A percentile compares a stretch with the other conserved stretches of the same genome.
Conservation (phyloP, 2,329 filamentous ascomycete species). For the Biscogniauxia sp. region DNA sequence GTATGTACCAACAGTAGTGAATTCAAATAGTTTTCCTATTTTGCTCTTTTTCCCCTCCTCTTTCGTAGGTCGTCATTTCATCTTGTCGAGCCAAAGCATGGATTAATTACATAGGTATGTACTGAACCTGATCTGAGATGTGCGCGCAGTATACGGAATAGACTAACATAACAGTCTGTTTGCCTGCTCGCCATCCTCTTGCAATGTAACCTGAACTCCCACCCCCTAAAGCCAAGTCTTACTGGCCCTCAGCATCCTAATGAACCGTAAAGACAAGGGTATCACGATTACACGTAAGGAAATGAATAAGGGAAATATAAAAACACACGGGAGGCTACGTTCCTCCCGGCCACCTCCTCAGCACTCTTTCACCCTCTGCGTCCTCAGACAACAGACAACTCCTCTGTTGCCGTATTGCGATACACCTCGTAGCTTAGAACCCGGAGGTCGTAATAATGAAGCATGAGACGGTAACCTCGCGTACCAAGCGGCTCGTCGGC, state of each 20-base stretch:
- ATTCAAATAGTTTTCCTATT: background rate
- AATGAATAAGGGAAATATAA: background rate
- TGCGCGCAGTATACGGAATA: background rate
- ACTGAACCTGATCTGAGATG: background rate
- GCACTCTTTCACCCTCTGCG: background rate
- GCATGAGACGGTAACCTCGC: conserved; percentile 60
- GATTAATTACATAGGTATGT: too few species aligned
- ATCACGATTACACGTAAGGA: background rate
- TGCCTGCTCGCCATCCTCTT: background rate
- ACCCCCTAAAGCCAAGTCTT: background rate
- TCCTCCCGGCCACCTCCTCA: background rate
- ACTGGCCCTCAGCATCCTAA: background rate
- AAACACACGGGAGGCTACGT: background rate
- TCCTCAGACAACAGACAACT: conserved; percentile 25
- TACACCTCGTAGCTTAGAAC: conserved; percentile 68
- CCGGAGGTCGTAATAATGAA: conserved; percentile 70
- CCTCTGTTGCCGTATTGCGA: conserved; percentile 36
- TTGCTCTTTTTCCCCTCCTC: background rate
- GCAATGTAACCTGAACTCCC: background rate
- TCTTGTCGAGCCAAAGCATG: background rate
- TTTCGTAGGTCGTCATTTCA: background rate
- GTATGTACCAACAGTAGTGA: background rate
- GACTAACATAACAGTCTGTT: too few species aligned
- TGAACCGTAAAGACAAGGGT: background rate
- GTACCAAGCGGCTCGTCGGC: conserved; percentile 28